Conservation (phyloP, 306 rosid species). For the Trifolium subterraneum region DNA sequence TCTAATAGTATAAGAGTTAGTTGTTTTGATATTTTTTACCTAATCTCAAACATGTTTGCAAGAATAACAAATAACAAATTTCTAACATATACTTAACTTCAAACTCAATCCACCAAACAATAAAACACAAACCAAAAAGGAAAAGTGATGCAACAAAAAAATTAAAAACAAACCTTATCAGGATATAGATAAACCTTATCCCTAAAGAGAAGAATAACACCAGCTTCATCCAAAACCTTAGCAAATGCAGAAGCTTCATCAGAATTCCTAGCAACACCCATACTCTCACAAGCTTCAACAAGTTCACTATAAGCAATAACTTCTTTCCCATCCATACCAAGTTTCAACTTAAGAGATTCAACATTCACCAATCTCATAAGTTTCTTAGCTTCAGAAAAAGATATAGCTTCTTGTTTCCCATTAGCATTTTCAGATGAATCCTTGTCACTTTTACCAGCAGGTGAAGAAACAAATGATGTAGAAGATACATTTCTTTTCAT, state of each 20-base stretch:
- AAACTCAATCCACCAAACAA: conserved; percentile 3
- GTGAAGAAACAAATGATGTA: conserved; percentile 15
- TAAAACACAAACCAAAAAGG: not conserved
- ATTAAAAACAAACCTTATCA: conserved; percentile 60
- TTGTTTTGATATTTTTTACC: not conserved
- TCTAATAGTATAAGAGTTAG: not conserved
- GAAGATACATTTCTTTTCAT: conserved; percentile 46
- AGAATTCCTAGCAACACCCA: conserved; percentile 75
- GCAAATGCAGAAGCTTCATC: conserved; percentile 80
- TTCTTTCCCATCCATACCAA: conserved; percentile 68
- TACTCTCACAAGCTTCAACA: conserved; percentile 70
- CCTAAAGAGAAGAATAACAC: conserved; percentile 80
- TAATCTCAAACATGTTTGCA: not conserved
- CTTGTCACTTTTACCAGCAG: not conserved
- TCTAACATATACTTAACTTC: conserved; percentile 2
- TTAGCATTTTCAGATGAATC: conserved; percentile 22
- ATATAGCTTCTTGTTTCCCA: conserved; percentile 41
- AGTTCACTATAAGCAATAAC: conserved; percentile 68
- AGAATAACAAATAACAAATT: no score
- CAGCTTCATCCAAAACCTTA: conserved; percentile 86
- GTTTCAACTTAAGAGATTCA: conserved; percentile 72
- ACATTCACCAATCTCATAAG: conserved; percentile 86
- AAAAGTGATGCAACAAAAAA: not conserved
- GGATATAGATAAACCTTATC: conserved; percentile 96
- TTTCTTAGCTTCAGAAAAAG: conserved; percentile 77